Base-by-base conservation (phyloP, 148 eudicot genomes). In the Fagopyrum esculentum region DNA sequence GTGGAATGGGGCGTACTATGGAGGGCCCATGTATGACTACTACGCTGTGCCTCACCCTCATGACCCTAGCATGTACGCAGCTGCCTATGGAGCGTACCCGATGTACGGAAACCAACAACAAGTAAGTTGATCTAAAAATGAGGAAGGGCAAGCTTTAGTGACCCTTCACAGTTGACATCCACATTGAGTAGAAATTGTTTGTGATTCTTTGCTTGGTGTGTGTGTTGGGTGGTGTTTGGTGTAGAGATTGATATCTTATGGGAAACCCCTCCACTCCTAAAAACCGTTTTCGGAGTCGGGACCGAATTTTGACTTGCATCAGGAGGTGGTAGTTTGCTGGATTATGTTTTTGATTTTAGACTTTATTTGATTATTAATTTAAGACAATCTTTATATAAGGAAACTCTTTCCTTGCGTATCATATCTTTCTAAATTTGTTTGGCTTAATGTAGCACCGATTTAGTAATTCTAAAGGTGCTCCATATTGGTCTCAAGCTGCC, bases 11-110 rank as follows among this genome's bases (percentile, higher is more conserved):
- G 83, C 89, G 61, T 92, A 86, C 84, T 90, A 90, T 55, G 98
- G 98, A 63, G 50, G 73, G 11, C 73, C 73, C 8, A 10, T 69
- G 73, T 69, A 92, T 8, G 92, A 91, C 3, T 92, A 87, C 10
- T 95, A 87, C 69, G 83, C 89, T 17, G 10, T 94, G 75, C 96
- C 91, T 10, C 92, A 87, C 15, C 91, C 91, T 12, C 90, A 87
- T 13, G 93, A 92, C 80, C 98, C 96, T 44, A 78, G 83, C 81
- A 85, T 95, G 98, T 95, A 92, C 55, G 88, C 89, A 12, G 92
- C 96, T 0, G 88, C 95, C 4, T 91, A 90, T 60, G 96, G 97
- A 19, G 89, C 87, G 72, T 95, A 95, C 79, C 92, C 97, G 0
- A 45, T 69, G 49, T 78, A 17, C 82, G 85, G 73, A 3, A 69